phyloP scores from a whole-genome alignment of 768 basidiomycete genomes.

The Leccinum rimulosum region DNA sequence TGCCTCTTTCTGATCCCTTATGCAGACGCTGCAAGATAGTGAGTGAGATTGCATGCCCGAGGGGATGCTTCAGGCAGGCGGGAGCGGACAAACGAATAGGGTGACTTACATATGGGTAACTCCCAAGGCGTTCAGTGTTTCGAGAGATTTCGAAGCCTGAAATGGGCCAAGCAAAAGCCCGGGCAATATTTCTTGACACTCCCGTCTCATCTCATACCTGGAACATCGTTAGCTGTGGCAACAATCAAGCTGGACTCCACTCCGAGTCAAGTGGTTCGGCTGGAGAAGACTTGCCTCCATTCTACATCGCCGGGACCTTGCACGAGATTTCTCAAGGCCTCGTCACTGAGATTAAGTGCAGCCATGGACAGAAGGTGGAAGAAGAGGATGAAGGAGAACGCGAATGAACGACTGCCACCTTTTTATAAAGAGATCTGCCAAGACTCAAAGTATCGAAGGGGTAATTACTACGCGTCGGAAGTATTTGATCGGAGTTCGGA shows the following conservation, averaged over 20 bases:
- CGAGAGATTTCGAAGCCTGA: constrained; percentile 80
- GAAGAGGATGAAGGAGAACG: neutral
- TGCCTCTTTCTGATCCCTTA: constrained; percentile 85
- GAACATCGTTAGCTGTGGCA: constrained; percentile 11
- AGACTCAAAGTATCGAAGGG: neutral
- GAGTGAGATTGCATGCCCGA: neutral
- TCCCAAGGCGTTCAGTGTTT: constrained; percentile 58
- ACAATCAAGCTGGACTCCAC: neutral
- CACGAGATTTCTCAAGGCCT: constrained; percentile 56
- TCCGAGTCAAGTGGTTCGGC: neutral
- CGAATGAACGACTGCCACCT: neutral
- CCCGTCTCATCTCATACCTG: constrained; percentile 94
- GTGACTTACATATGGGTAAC: constrained; percentile 77
- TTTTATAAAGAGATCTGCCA: neutral
- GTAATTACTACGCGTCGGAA: constrained; percentile 16
- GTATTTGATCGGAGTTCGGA: constrained; percentile 29
- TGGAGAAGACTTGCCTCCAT: constrained; percentile 58
- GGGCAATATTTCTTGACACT: constrained; percentile 89
- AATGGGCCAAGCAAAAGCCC: constrained; percentile 84
- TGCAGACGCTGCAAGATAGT: constrained; percentile 61
- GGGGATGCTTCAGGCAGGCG: neutral
- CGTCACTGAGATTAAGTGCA: constrained; percentile 31
- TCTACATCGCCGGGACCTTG: constrained; percentile 82
- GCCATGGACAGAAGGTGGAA: constrained; percentile 11
- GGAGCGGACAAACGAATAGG: neutral